A percentile compares a stretch with the other conserved stretches of the same genome.
Evolutionary conservation across 1,284 basidiomycete species (phyloP).

Genomic region (Ustilago shanxiensis): DNA sequence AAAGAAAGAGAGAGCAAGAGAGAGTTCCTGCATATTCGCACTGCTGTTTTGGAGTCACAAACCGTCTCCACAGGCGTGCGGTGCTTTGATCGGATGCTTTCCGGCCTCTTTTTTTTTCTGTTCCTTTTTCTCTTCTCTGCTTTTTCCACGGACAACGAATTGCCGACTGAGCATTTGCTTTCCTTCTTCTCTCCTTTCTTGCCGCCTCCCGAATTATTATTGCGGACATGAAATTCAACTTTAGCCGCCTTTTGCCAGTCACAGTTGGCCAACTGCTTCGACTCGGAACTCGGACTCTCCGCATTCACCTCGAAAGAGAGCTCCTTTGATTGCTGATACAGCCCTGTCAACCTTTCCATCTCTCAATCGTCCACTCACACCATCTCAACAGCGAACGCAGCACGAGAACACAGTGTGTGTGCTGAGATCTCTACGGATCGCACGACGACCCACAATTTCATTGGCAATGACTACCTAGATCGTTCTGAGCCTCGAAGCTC

Average conservation of each 20-base stretch:
- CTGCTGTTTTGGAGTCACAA: conserved; percentile 5
- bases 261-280: too few species aligned
- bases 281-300: neutral
- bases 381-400: neutral
- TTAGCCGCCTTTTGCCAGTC: too few species aligned
- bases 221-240: too few species aligned
- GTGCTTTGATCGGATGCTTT: conserved; percentile 39
- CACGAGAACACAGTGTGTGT: too few species aligned
- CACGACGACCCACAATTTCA: neutral
- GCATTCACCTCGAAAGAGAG: too few species aligned
- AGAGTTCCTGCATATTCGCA: too few species aligned
- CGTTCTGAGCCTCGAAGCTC: neutral
- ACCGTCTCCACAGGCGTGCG: conserved; percentile 5
- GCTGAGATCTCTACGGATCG: too few species aligned
- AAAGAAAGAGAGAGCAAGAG: neutral
- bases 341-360: too few species aligned
- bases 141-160: too few species aligned
- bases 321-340: too few species aligned
- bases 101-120: conserved; percentile 16
- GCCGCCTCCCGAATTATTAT: too few species aligned
- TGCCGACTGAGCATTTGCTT: neutral
- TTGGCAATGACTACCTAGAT: neutral
- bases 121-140: neutral
- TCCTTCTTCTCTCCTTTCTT: neutral
- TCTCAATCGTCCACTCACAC: neutral